Base-by-base conservation (phyloP, 371 early-diverging fungal species). In the Zopfochytrium polystomum region DNA sequence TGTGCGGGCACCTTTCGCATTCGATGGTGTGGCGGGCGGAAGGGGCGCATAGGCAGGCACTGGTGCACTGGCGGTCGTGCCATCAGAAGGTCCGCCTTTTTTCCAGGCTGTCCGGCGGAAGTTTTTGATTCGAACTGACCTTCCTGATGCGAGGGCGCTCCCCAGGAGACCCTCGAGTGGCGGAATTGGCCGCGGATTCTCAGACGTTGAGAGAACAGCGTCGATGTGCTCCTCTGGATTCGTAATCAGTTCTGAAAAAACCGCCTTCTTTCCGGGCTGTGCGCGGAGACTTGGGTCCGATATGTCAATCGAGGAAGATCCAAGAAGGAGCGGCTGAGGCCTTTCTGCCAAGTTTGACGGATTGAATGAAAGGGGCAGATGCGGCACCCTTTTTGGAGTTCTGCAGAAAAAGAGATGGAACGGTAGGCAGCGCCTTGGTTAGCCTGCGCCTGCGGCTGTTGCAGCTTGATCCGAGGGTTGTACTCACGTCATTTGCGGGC, bases 181-280 rank as follows among this genome's bases (percentile, higher is more conserved):
- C 7, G 66, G 62, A 22, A 57, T 33, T 15, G 51, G 55, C 7
- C 57, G 66, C 18, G 55, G 44, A 25, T 61, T 53, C 26, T 60
- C 66, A 20, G 58, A 46, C 4, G 59, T 45, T n/a, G 55, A 53
- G 27, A 66, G 6, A 6, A 47, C 57, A 23, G 53, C 52, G 25
- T 57, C 58, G 23, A 57, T 57, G 22, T 35, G 31, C 34, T 61
- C 61, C 15, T 61, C 55, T n/a, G 60, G 66, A 25, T 61, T 27
- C 22, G 62, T 61, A 29, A 66, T 56, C 7, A 61, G 62, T 30
- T 60, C 60, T 5, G 66, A 66, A 31, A 66, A 66, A 25, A 66
- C 66, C 0, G 61, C 66, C 18, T 60, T 32, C 35, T 58, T 60
- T 25, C 27, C 20, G 1, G 50, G 32, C 30, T 42, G 44, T 20